Evolutionary conservation across 805 yeast genomes (phyloP).

Genomic region (Hanseniaspora mollemarum): DNA sequence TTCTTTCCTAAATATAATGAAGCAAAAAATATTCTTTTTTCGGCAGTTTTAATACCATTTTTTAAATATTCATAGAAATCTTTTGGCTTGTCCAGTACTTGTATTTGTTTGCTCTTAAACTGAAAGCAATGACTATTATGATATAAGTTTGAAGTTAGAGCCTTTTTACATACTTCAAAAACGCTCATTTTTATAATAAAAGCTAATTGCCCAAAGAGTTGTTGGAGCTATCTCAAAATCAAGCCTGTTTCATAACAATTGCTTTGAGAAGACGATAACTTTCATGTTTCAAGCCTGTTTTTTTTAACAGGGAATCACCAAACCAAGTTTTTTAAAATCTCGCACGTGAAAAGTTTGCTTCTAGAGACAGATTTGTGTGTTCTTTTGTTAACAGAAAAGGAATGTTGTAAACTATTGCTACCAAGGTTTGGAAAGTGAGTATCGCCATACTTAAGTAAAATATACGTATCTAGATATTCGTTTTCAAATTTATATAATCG

Average conservation of each 20-base stretch:
- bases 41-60: slow-evolving; percentile 49
- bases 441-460: no score
- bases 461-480: no score
- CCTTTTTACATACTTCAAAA: slow-evolving; percentile 18
- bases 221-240: no score
- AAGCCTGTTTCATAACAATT: no score
- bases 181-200: slow-evolving; percentile 1
- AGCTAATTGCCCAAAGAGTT: not conserved
- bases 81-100: slow-evolving; percentile 51
- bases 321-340: no score
- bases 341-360: no score
- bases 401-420: no score
- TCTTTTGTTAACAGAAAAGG: no score
- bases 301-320: no score
- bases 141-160: slow-evolving; percentile 17
- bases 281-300: not conserved
- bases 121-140: slow-evolving; percentile 38
- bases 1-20: slow-evolving; percentile 77
- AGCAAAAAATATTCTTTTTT: slow-evolving; percentile 62
- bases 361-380: no score
- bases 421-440: no score
- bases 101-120: slow-evolving; percentile 44
- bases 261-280: not conserved
- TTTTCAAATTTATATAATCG: no score
- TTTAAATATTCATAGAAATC: slow-evolving; percentile 62